A percentile compares a stretch with the other conserved stretches of the same genome.
phyloP scores from a whole-genome alignment of 352 stramenopile species.

The Pythium phragmitis region DNA sequence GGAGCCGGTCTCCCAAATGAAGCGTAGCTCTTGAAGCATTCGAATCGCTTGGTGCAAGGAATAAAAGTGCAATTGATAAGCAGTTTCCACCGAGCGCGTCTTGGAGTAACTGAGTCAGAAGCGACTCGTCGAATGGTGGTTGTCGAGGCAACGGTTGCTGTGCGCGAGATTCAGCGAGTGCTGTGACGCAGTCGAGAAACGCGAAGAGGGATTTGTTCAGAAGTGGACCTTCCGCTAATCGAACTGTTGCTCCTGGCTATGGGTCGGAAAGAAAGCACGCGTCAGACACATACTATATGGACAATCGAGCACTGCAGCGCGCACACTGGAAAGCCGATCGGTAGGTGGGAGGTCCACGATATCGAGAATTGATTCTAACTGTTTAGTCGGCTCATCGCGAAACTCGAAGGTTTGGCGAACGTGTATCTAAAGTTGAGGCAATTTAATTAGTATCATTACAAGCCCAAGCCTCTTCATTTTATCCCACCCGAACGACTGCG shows the following conservation, averaged over 20 bases:
- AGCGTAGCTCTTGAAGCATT: slow-evolving; percentile 40
- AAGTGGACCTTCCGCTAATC: slow-evolving; percentile 49
- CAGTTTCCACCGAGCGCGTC: slow-evolving; percentile 55
- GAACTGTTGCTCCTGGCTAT: slow-evolving; percentile 32
- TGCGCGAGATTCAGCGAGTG: slow-evolving; percentile 4
- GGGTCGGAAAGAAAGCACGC: background rate
- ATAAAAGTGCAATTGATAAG: slow-evolving; percentile 45
- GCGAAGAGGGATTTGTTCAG: slow-evolving; percentile 58
- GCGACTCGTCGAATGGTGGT: slow-evolving; percentile 32
- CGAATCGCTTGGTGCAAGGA: slow-evolving; percentile 38
- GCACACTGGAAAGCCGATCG: slow-evolving; percentile 46
- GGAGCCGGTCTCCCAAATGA: slow-evolving; percentile 35
- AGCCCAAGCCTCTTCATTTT: too few species aligned
- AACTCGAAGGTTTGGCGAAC: slow-evolving; percentile 44
- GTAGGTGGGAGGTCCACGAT: slow-evolving; percentile 48
- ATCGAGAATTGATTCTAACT: slow-evolving; percentile 43
- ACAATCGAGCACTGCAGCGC: slow-evolving; percentile 13
- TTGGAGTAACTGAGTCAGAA: slow-evolving; percentile 44
- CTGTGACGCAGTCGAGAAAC: slow-evolving; percentile 39
- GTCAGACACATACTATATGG: background rate
- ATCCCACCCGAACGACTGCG: slow-evolving; percentile 41
- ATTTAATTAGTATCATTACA: background rate
- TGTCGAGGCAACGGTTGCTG: background rate
- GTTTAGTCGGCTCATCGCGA: slow-evolving; percentile 33
- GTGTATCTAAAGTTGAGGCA: slow-evolving; percentile 26